Conservation (phyloP, 768 basidiomycete species). For the Panus rudis region DNA sequence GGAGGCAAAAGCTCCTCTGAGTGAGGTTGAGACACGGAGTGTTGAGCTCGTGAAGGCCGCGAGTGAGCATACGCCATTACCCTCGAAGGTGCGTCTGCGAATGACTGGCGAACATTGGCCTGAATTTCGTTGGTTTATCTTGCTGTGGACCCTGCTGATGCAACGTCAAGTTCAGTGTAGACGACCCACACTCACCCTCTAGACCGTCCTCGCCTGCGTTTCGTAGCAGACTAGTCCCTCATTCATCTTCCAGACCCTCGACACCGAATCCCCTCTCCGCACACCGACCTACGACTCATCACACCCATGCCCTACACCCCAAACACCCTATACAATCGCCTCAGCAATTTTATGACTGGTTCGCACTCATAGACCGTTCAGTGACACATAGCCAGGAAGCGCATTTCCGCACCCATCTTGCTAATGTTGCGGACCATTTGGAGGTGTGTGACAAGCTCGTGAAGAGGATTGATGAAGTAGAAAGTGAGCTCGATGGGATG, state of each 20-base stretch:
- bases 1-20: conserved; percentile 77
- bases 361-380: conserved; percentile 79
- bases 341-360: conserved; percentile 98
- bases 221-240: conserved; percentile 15
- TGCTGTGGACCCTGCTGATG: background rate
- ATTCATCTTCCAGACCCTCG: conserved; percentile 15
- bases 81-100: conserved; percentile 56
- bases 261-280: conserved; percentile 7
- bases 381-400: conserved; percentile 93
- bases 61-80: conserved; percentile 55
- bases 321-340: conserved; percentile 78
- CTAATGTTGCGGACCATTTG: conserved; percentile 68
- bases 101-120: too few relatives aligned
- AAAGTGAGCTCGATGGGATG: conserved; percentile 73
- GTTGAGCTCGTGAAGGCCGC: conserved; percentile 56
- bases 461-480: conserved; percentile 66
- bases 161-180: conserved; percentile 33
- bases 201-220: conserved; percentile 41
- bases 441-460: conserved; percentile 71
- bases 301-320: conserved; percentile 57
- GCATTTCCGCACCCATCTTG: conserved; percentile 82
- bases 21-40: conserved; percentile 60
- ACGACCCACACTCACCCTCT: conserved; percentile 31
- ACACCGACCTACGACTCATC: background rate
- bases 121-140: conserved; percentile 1